Evolutionary conservation across 768 basidiomycete species (phyloP).

Genomic region (Russula ochroleuca): DNA sequence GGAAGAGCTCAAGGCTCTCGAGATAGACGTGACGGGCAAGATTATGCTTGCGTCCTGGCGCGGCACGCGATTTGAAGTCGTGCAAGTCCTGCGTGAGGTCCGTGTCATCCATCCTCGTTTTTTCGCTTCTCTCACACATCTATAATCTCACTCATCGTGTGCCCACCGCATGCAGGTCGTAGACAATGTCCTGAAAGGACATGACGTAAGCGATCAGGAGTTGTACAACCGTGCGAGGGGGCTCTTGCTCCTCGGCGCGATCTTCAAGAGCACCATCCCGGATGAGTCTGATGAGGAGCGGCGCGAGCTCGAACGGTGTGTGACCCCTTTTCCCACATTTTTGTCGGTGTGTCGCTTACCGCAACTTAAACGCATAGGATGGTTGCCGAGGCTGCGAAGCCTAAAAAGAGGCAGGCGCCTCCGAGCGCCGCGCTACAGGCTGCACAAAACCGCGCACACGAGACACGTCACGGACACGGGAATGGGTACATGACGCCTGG

Average conservation of each 20-base stretch:
- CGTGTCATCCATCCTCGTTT: constrained; percentile 16
- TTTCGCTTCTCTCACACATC: neutral
- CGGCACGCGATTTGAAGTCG: constrained; percentile 92
- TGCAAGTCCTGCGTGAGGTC: constrained; percentile 79
- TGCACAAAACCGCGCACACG: constrained; percentile 16
- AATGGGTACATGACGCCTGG: constrained; percentile 1
- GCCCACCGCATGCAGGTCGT: constrained; percentile 48
- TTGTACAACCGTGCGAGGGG: constrained; percentile 83
- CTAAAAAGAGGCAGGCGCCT: constrained; percentile 39
- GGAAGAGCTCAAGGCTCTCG: constrained; percentile 79
- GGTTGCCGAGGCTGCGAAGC: constrained; percentile 83
- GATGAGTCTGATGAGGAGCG: constrained; percentile 94
- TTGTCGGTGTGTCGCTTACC: neutral
- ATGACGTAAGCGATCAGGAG: constrained; percentile 61
- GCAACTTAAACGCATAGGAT: constrained; percentile 45
- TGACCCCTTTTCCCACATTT: neutral
- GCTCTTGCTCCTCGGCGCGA: constrained; percentile 80
- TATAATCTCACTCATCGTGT: constrained; percentile 15
- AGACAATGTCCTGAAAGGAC: constrained; percentile 82
- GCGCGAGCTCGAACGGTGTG: constrained; percentile 87
- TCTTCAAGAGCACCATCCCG: constrained; percentile 80
- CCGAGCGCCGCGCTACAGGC: constrained; percentile 16
- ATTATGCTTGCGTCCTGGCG: constrained; percentile 98
- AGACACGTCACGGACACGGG: neutral
- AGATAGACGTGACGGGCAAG: constrained; percentile 92